Evolutionary conservation across 2,329 filamentous ascomycete genomes (phyloP), one percentile per base, ranked within the genome.

Genomic region (Alternaria brassicae): DNA sequence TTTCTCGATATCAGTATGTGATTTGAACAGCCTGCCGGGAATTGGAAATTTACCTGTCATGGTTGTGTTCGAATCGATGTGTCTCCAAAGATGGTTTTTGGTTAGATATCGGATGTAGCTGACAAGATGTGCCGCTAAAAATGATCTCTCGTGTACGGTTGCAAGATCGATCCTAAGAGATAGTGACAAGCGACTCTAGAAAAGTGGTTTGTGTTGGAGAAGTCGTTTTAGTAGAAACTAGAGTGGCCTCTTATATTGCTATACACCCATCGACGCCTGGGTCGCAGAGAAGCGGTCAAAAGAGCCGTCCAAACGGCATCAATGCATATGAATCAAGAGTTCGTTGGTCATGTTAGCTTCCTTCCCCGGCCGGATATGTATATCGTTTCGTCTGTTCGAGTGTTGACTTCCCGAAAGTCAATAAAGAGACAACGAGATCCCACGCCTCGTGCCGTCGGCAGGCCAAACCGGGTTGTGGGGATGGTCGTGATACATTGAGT

Each of bases 1-100:
- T 69, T 45, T 10, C 12, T 12, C 15, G 8, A 4, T 17, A 23
- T 60, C 15, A 56, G 47, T 56, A 21, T 34, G 3, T 36, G 1
- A 13, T 23, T 54, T 47, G 25, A n/a, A 7, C 13, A 23, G 17
- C 9, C 2, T 25, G 34, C 1, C 12, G 6, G 0, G 10, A 37
- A 15, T 21, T 15, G 21, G 13, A 25, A 17, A 27, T 40, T 50
- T 64, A 67, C 66, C 58, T 40, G 66, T 61, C 66, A 68, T 70
- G 28, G 30, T 63, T 52, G 10, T 36, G n/a, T 34, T 28, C 3
- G 7, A 30, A 9, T n/a, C 32, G 23, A 42, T 27, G 37, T 45
- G 15, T 23, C 23, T 42, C 15, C 10, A 23, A 23, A 19, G 19
- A 21, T 13, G 15, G 15, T 4, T 32, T 23, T 28, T 6, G n/a